Evolutionary conservation across 768 basidiomycete species (phyloP).

Genomic region (Pleurotus cornucopiae): DNA sequence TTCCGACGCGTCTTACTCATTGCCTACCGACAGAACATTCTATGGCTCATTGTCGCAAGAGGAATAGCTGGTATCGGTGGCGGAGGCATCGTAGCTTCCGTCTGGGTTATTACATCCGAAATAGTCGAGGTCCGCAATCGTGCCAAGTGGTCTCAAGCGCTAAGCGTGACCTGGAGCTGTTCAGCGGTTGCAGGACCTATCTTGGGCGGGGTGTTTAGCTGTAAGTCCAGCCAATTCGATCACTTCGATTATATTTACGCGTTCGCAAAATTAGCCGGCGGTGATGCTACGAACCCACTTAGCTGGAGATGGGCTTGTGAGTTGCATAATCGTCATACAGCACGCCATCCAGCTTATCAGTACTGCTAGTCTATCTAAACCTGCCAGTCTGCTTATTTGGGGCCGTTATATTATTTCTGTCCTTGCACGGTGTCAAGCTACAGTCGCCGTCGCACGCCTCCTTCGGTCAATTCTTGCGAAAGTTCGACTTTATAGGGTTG

Average conservation of each 20-base stretch:
- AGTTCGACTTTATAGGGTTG: conserved; percentile 79
- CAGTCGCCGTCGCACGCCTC: conserved; percentile 43
- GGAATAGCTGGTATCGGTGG: conserved; percentile 75
- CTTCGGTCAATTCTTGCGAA: conserved; percentile 48
- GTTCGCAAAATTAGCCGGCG: conserved; percentile 6
- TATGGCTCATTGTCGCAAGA: conserved; percentile 66
- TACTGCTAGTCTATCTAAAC: conserved; percentile 70
- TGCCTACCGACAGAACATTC: conserved; percentile 35
- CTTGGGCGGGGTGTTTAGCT: conserved; percentile 79
- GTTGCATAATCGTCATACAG: conserved; percentile 25
- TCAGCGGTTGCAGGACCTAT: conserved; percentile 82
- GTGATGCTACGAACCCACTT: conserved; percentile 5
- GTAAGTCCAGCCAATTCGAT: conserved; percentile 33
- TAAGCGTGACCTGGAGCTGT: conserved; percentile 83
- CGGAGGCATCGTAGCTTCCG: conserved; percentile 80
- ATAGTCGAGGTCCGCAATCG: conserved; percentile 57
- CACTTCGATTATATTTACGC: conserved; percentile 11
- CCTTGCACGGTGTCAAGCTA: conserved; percentile 57
- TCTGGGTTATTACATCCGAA: conserved; percentile 86
- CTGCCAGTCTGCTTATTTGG: conserved; percentile 68
- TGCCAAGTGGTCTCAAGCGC: conserved; percentile 81
- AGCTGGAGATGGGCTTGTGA: conserved; percentile 87
- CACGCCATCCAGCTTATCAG: conserved; percentile 12
- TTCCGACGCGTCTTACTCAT: neutral
- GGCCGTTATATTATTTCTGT: conserved; percentile 48